These are phyloP conservation scores for Chaetothyriales sp. DNA, from an alignment of 2,329 filamentous ascomycete genomes.

Conservation along the genomic window DNA sequence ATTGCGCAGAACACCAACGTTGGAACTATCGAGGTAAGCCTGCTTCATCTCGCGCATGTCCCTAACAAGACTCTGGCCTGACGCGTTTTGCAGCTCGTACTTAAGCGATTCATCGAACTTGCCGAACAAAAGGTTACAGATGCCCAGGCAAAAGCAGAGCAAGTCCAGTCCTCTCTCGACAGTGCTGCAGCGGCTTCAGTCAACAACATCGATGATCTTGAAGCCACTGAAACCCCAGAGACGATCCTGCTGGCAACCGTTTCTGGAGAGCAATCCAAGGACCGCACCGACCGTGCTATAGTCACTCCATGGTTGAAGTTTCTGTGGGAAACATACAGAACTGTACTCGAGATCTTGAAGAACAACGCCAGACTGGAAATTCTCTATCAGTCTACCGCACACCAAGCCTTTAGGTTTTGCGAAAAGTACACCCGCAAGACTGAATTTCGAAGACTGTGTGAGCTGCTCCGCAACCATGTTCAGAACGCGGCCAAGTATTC, in stretches of 20 bases:
- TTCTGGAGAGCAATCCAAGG: slow-evolving; percentile 91
- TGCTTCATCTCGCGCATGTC: not conserved
- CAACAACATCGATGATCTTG: slow-evolving; percentile 68
- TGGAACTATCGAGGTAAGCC: slow-evolving; percentile 77
- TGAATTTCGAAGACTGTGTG: slow-evolving; percentile 95
- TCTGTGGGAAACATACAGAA: slow-evolving; percentile 97
- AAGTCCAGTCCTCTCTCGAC: slow-evolving; percentile 78
- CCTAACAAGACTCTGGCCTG: slow-evolving; percentile 6
- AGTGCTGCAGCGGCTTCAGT: slow-evolving; percentile 45
- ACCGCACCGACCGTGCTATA: slow-evolving; percentile 93
- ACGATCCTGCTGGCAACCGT: slow-evolving; percentile 96
- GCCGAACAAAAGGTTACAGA: slow-evolving; percentile 92
- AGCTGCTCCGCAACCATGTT: slow-evolving; percentile 94
- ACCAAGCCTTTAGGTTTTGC: slow-evolving; percentile 98
- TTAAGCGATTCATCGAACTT: slow-evolving; percentile 96
- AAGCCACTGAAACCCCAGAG: slow-evolving; percentile 93
- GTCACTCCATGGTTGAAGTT: slow-evolving; percentile 99
- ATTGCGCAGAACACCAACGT: slow-evolving; percentile 99
- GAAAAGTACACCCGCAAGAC: slow-evolving; percentile 97
- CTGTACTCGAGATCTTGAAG: slow-evolving; percentile 93
- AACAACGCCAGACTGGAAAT: slow-evolving; percentile 97
- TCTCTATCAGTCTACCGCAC: slow-evolving; percentile 95
- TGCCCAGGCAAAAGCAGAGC: slow-evolving; percentile 88
- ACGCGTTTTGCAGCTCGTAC: slow-evolving; percentile 48
- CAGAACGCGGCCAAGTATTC: slow-evolving; percentile 99